Evolutionary conservation across 2,329 filamentous ascomycete species (phyloP).

Genomic region (Aureobasidium sp.): DNA sequence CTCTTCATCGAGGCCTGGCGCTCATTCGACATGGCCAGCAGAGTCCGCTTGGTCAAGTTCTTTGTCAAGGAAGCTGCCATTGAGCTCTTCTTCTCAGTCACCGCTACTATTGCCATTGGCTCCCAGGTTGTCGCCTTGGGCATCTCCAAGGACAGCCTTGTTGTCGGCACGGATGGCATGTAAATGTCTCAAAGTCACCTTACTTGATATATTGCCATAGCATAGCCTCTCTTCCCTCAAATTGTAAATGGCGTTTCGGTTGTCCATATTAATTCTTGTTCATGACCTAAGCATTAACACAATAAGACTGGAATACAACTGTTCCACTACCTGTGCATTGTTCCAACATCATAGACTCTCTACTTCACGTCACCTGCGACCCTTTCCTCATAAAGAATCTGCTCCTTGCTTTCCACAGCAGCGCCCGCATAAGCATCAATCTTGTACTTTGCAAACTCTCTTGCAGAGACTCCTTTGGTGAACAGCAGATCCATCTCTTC

Average conservation of each 20-base stretch:
- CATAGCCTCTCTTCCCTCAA: background rate
- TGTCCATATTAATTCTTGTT: background rate
- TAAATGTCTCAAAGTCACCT: background rate
- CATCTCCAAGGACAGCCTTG: background rate
- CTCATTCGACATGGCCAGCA: constrained; percentile 66
- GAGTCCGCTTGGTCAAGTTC: constrained; percentile 66
- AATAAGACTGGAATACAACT: too few relatives aligned
- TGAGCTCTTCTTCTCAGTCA: constrained; percentile 22
- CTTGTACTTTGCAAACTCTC: background rate
- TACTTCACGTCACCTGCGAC: background rate
- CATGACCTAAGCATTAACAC: background rate
- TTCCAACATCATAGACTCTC: background rate
- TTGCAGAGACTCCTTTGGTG: background rate
- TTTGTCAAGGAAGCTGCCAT: constrained; percentile 54
- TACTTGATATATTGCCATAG: background rate
- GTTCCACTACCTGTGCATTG: background rate
- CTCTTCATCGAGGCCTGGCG: constrained; percentile 71
- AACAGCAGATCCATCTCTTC: constrained; percentile 41
- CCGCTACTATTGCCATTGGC: constrained; percentile 18
- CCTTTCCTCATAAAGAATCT: constrained; percentile 2
- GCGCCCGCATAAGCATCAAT: constrained; percentile 13
- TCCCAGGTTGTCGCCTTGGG: constrained; percentile 20
- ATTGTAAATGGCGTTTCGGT: constrained; percentile 6
- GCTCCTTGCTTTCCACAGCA: constrained; percentile 2
- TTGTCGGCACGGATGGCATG: background rate